Evolutionary conservation across 1,284 basidiomycete genomes (phyloP), one percentile per base, ranked within the genome.

Genomic region (Rhodotorula glutinis): DNA sequence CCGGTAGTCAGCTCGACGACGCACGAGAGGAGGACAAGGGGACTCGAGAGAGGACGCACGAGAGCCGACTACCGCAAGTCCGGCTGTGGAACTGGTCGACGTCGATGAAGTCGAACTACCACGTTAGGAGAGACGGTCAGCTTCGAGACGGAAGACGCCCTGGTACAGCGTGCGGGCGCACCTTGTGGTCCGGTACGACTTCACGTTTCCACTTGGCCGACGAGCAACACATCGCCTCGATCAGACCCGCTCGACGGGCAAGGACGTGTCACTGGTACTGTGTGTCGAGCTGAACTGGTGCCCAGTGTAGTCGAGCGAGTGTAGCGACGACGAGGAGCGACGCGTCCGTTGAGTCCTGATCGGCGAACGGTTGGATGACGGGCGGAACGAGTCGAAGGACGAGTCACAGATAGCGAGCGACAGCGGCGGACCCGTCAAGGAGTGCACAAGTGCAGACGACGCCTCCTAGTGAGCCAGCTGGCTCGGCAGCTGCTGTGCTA

Each of bases 71-170:
- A 71, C 86, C 82, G 78, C 88, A 90, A 72, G 89, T 86, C 80
- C 88, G 89, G 80, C 92, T 88, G 70, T 87, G 88, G 80, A 95
- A 98, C 77, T 98, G 94, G 65, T 87, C 85, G 38, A 89, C 88
- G 79, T 97, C 92, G 78, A 98, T 86, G 78, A 97, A 98, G 83
- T 98, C 95, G 78, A 97, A 98, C 93, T 97, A 73, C 38, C n/a
- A 30, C 16, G 55, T n/a, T 46, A 52, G 16, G 5, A 51, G 41
- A 19, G 23, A 16, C 19, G 30, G 59, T 55, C 25, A 25, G 33
- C 27, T n/a, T n/a, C n/a, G 25, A 8, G 11, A 25, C 17, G 21
- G 14, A 1, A 30, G 1, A 7, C 10, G 7, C 14, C 14, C 41
- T 14, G 21, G 17, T 3, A 21, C 21, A 10, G 25, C 4, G 21